These are phyloP conservation scores for Zygosaccharomyces rouxii DNA, from an alignment of 805 yeast species.

Conservation along the genomic window DNA sequence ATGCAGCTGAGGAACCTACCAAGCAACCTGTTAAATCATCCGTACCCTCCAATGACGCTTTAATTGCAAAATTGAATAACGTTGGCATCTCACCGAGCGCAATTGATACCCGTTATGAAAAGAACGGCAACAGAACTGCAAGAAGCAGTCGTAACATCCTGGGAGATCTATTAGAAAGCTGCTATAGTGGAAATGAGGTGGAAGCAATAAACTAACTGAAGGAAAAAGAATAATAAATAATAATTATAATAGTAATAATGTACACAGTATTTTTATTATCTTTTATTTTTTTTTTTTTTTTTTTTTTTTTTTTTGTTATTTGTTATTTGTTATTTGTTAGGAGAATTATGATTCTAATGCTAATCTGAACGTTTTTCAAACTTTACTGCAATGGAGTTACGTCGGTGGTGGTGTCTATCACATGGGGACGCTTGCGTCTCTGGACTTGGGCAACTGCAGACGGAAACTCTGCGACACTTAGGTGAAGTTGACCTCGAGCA, in stretches of 20 bases:
- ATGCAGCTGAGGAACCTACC: no score
- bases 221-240: not conserved
- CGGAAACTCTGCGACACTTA: not conserved
- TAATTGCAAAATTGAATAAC: slow-evolving; percentile 3
- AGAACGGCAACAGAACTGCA: slow-evolving; percentile 1
- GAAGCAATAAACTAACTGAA: not conserved
- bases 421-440: slow-evolving; percentile 20
- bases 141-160: slow-evolving; percentile 6
- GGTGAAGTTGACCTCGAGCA: slow-evolving; percentile 4
- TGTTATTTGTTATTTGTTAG: not conserved
- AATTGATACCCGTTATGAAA: slow-evolving; percentile 2
- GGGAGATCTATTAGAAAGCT: slow-evolving; percentile 15
- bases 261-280: no score
- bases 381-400: slow-evolving; percentile 27
- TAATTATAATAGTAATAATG: not conserved
- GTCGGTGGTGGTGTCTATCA: slow-evolving; percentile 32
- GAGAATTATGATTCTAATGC: not conserved
- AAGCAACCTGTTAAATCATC: not conserved
- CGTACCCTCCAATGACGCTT: not conserved
- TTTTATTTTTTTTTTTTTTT: not conserved
- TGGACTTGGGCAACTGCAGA: slow-evolving; percentile 1
- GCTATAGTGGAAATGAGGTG: slow-evolving; percentile 12
- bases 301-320: not conserved
- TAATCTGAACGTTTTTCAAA: slow-evolving; percentile 17
- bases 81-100: slow-evolving; percentile 2